These are phyloP conservation scores for Phytopythium helicoides DNA, from an alignment of 352 stramenopile species.

Conservation along the genomic window DNA sequence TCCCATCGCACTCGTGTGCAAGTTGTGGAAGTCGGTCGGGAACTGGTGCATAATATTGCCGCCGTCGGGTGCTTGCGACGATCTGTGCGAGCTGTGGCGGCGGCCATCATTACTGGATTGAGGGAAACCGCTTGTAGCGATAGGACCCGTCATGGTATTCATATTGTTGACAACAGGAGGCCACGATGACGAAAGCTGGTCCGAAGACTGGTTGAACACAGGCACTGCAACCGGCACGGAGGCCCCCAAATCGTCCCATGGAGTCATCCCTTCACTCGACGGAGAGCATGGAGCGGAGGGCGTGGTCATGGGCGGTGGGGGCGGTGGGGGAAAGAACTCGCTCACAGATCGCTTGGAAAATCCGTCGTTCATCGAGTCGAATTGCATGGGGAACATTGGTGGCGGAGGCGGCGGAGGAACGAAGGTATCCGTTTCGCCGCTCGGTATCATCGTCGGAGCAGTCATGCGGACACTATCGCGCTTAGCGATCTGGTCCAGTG, in stretches of 20 bases:
- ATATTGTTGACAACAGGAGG: neutral
- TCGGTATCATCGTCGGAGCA: neutral
- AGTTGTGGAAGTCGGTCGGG: conserved; percentile 16
- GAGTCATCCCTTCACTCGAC: neutral
- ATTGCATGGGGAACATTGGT: conserved; percentile 7
- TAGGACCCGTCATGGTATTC: neutral
- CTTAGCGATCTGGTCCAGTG: conserved; percentile 3
- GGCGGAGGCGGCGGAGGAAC: conserved; percentile 10
- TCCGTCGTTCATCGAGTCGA: neutral
- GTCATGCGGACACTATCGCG: conserved; percentile 3
- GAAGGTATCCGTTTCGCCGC: conserved; percentile 13
- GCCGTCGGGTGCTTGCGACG: neutral
- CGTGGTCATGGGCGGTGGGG: neutral
- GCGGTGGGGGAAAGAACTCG: conserved; percentile 6
- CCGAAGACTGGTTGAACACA: conserved; percentile 1
- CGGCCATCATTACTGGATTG: neutral
- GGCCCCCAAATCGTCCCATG: conserved; percentile 10
- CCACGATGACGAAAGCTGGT: conserved; percentile 4
- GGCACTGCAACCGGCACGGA: conserved; percentile 5
- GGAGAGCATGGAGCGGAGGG: conserved; percentile 4
- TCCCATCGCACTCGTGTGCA: conserved; percentile 10
- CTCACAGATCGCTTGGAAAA: neutral
- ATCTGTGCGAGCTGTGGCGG: conserved; percentile 1
- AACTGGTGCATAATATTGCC: conserved; percentile 9
- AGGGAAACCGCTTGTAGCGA: neutral